phyloP scores from a whole-genome alignment of 495 filamentous ascomycete genomes.

The Talaromyces trachyspermus region DNA sequence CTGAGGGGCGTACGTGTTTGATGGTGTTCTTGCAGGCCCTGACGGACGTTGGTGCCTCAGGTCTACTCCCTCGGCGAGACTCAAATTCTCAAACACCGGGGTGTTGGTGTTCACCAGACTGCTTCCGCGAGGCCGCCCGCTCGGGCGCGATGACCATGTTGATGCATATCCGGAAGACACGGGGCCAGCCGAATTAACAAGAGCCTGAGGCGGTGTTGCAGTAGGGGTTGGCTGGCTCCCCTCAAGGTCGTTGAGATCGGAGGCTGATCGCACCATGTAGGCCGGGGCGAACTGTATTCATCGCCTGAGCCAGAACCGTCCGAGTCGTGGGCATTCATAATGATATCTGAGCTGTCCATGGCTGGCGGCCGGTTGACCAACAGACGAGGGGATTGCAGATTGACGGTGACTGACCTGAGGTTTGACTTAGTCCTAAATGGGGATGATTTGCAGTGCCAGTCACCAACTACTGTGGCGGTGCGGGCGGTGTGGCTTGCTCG shows the following conservation, averaged over 20 bases:
- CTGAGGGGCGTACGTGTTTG: constrained; percentile 67
- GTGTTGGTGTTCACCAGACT: constrained; percentile 29
- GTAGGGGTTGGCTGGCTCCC: constrained; percentile 34
- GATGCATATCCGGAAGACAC: constrained; percentile 24
- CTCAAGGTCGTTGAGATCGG: constrained; percentile 30
- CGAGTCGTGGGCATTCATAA: constrained; percentile 48
- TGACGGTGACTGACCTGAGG: too few species aligned
- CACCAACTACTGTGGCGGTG: too few species aligned
- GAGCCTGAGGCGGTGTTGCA: constrained; percentile 34
- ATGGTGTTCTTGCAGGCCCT: constrained; percentile 57
- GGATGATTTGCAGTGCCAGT: too few species aligned
- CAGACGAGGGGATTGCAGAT: background rate
- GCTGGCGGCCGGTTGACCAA: constrained; percentile 5
- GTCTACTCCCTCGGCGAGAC: constrained; percentile 22
- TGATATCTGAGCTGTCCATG: constrained; percentile 49
- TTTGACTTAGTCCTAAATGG: too few species aligned
- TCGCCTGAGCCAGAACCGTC: constrained; percentile 58
- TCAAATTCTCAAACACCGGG: constrained; percentile 23
- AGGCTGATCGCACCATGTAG: constrained; percentile 36
- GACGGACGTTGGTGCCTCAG: constrained; percentile 48
- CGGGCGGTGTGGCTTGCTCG: too few species aligned
- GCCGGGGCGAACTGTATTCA: constrained; percentile 39
- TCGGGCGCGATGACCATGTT: constrained; percentile 33
- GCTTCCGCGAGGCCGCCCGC: constrained; percentile 30
- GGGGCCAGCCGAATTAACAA: constrained; percentile 27